Evolutionary conservation across 2,329 filamentous ascomycete species (phyloP).

Genomic region (Metarhizium album): DNA sequence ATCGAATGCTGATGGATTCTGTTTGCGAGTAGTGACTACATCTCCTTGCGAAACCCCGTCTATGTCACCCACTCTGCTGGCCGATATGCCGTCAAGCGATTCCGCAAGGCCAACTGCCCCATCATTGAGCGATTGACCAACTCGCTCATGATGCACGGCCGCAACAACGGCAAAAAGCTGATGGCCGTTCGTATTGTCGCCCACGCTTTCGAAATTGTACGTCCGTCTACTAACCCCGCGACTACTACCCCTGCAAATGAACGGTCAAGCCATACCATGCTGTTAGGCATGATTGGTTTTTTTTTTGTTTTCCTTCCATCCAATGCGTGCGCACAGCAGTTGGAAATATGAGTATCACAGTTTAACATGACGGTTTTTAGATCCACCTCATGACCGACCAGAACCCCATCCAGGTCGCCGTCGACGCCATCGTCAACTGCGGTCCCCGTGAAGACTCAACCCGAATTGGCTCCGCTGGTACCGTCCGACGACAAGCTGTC

Average conservation of each 20-base stretch:
- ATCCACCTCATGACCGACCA: slow-evolving; percentile 99
- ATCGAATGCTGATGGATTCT: slow-evolving; percentile 21
- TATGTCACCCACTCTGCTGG: slow-evolving; percentile 98
- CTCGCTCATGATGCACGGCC: slow-evolving; percentile 99
- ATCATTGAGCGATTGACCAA: slow-evolving; percentile 99
- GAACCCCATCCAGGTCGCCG: slow-evolving; percentile 99
- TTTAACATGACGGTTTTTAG: slow-evolving; percentile 31
- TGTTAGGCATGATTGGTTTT: too few relatives aligned
- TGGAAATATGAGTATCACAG: slow-evolving; percentile 16
- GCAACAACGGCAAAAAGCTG: slow-evolving; percentile 99
- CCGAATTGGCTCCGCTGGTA: slow-evolving; percentile 98
- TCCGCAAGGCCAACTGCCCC: slow-evolving; percentile 99
- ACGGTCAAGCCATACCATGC: neutral
- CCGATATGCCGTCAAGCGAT: slow-evolving; percentile 98
- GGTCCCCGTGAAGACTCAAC: slow-evolving; percentile 99
- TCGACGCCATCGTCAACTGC: slow-evolving; percentile 99
- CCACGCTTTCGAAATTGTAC: slow-evolving; percentile 98
- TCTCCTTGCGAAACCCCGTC: slow-evolving; percentile 97
- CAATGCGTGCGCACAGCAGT: neutral
- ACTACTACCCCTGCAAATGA: neutral
- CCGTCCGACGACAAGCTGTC: slow-evolving; percentile 98
- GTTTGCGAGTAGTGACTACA: slow-evolving; percentile 71
- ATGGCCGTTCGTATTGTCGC: slow-evolving; percentile 99
- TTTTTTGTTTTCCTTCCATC: too few relatives aligned
- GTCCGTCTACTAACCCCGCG: slow-evolving; percentile 27